phyloP scores from a whole-genome alignment of 169 alveolate genomes.

The Eimeria tenella region DNA sequence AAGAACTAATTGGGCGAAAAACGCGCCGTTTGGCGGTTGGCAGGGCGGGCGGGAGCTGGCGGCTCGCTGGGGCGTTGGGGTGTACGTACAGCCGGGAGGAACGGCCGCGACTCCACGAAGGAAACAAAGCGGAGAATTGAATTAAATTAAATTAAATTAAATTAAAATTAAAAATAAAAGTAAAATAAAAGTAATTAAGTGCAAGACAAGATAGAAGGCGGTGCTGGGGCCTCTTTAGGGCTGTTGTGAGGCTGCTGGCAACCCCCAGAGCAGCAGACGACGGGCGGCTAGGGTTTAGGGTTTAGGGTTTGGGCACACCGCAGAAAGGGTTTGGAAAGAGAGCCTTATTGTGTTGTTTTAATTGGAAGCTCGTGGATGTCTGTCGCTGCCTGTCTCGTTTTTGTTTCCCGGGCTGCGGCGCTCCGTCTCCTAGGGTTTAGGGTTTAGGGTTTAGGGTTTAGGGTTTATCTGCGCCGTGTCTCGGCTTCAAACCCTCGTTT shows the following conservation, averaged over 20 bases:
- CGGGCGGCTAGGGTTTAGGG: slow-evolving; percentile 18
- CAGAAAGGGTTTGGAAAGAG: no score
- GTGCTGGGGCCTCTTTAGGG: background rate
- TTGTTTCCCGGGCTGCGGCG: no score
- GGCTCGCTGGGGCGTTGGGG: background rate
- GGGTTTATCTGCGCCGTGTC: background rate
- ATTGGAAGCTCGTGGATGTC: no score
- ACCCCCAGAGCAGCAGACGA: background rate
- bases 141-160: background rate
- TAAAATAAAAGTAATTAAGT: background rate
- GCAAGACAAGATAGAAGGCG: background rate
- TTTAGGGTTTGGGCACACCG: background rate
- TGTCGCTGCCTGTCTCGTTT: no score
- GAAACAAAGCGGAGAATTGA: no score
- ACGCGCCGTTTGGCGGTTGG: no score
- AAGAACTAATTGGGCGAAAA: no score
- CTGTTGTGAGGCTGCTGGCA: slow-evolving; percentile 2
- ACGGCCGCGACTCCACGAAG: background rate
- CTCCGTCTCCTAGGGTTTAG: background rate
- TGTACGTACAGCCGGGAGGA: slow-evolving; percentile 1
- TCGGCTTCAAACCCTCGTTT: background rate
- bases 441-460: slow-evolving; percentile 43
- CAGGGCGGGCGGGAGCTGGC: no score
- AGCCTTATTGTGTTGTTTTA: no score
- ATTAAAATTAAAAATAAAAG: background rate